phyloP scores from a whole-genome alignment of 2,329 filamentous ascomycete species.

The Curvularia sp. region DNA sequence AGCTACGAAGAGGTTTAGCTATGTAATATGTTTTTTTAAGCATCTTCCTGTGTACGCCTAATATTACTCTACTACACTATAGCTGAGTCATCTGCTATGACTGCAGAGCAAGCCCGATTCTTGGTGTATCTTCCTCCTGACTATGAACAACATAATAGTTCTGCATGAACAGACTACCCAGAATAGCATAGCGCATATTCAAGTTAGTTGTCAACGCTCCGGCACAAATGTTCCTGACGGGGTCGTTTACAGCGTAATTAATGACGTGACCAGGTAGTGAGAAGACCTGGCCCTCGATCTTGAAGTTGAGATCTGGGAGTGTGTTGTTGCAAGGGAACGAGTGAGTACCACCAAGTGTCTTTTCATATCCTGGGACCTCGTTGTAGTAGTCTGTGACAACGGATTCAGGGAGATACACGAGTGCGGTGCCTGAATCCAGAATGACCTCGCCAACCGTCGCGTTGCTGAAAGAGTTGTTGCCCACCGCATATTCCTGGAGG shows the following conservation, averaged over 20 bases:
- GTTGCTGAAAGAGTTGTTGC: background rate
- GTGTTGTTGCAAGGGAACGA: constrained; percentile 1
- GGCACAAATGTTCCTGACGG: background rate
- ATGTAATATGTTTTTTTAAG: too few relatives aligned
- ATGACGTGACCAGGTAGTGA: background rate
- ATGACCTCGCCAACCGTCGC: background rate
- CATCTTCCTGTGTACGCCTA: too few relatives aligned
- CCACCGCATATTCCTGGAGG: background rate
- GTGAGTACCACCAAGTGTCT: background rate
- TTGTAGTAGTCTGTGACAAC: background rate
- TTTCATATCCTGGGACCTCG: background rate
- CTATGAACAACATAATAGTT: background rate
- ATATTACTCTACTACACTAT: background rate
- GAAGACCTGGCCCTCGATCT: background rate
- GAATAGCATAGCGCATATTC: background rate
- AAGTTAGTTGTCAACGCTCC: background rate
- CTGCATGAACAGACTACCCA: background rate
- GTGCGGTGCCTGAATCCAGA: background rate
- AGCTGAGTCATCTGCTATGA: background rate
- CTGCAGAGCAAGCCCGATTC: background rate
- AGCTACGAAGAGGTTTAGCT: too few relatives aligned
- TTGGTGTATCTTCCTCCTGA: background rate
- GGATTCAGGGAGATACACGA: background rate
- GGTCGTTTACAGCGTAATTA: background rate
- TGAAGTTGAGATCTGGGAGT: background rate